These are phyloP conservation scores for Penicillium glabrum DNA, from an alignment of 2,329 filamentous ascomycete genomes.

Conservation along the genomic window DNA sequence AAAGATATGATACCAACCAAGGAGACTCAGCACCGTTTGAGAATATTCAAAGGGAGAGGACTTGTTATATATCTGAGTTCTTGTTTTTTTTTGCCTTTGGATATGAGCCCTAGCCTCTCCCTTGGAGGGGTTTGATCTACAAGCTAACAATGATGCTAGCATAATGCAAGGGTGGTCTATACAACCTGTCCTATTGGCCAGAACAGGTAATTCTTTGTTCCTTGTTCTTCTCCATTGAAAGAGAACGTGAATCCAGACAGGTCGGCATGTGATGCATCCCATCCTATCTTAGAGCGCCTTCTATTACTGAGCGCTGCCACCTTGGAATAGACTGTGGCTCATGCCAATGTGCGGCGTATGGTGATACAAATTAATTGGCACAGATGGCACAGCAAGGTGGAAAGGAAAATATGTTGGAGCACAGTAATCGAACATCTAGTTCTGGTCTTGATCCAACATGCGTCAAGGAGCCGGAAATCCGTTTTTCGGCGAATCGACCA, in stretches of 20 bases:
- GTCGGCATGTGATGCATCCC: background rate
- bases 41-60: background rate
- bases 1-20: background rate
- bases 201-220: background rate
- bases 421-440: slow-evolving; percentile 9
- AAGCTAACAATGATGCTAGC: slow-evolving; percentile 1
- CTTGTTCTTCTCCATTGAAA: background rate
- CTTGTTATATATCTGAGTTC: background rate
- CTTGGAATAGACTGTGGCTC: background rate
- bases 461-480: slow-evolving; percentile 12
- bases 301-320: background rate
- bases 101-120: slow-evolving; percentile 2
- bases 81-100: background rate
- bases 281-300: background rate
- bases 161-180: slow-evolving; percentile 12
- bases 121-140: slow-evolving; percentile 11
- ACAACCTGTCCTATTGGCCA: background rate
- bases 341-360: background rate
- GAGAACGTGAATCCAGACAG: too few species aligned
- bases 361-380: background rate
- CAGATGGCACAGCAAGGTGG: background rate
- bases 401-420: background rate
- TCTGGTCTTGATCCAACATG: slow-evolving; percentile 15
- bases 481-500: slow-evolving; percentile 18
- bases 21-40: background rate